Conservation (phyloP, 2,329 filamentous ascomycete genomes). For the Monosporascus sp. region DNA sequence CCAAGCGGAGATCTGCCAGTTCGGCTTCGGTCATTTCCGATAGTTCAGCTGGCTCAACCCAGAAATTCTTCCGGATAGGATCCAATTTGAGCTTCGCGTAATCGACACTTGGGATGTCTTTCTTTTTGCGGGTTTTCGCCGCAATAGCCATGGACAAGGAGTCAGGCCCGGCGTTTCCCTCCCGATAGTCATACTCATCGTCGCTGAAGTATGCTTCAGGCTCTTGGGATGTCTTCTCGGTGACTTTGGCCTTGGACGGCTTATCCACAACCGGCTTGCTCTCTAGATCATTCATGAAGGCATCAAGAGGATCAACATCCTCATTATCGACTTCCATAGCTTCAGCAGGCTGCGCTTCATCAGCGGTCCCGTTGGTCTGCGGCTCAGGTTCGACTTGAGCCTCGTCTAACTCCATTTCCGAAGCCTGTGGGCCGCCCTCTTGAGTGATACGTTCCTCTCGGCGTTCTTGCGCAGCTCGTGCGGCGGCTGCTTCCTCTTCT, state of each 20-base stretch:
- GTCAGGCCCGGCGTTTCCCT: slow-evolving; percentile 42
- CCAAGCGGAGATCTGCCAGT: slow-evolving; percentile 71
- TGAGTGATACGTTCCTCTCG: slow-evolving; percentile 64
- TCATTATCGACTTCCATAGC: slow-evolving; percentile 60
- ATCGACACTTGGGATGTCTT: slow-evolving; percentile 84
- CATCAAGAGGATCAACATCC: slow-evolving; percentile 83
- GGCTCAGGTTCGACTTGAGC: slow-evolving; percentile 15
- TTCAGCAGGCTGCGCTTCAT: slow-evolving; percentile 26
- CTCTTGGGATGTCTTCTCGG: slow-evolving; percentile 51
- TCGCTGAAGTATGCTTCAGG: slow-evolving; percentile 87
- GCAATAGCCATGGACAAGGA: slow-evolving; percentile 46
- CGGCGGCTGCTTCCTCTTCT: slow-evolving; percentile 81
- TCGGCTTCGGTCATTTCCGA: slow-evolving; percentile 80
- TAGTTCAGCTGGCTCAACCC: slow-evolving; percentile 82
- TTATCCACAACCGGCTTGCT: slow-evolving; percentile 30
- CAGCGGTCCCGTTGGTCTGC: slow-evolving; percentile 19
- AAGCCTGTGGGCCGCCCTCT: slow-evolving; percentile 44
- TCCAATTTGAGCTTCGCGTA: slow-evolving; percentile 83
- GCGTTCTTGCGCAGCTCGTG: slow-evolving; percentile 77
- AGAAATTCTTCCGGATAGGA: slow-evolving; percentile 89
- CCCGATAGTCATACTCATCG: slow-evolving; percentile 61
- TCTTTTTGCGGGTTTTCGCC: slow-evolving; percentile 72
- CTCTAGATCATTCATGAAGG: slow-evolving; percentile 80
- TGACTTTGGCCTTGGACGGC: slow-evolving; percentile 29
- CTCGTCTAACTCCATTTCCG: slow-evolving; percentile 35